These are phyloP conservation scores for Alternaria arbusti DNA, from an alignment of 2,329 filamentous ascomycete species.

Conservation along the genomic window DNA sequence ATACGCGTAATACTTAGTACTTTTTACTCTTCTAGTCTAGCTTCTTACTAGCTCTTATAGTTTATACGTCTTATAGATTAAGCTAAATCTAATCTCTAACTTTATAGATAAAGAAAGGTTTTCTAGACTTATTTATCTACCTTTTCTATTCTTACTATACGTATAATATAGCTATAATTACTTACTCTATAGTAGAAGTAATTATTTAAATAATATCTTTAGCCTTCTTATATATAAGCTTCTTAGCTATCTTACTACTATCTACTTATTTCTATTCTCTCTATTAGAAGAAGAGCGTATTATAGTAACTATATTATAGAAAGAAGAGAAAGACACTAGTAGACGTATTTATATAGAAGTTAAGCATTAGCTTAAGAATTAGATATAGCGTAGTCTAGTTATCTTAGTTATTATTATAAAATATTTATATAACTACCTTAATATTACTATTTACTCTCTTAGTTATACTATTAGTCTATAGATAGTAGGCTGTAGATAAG, in stretches of 20 bases:
- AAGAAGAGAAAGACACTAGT: not conserved
- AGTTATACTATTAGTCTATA: not conserved
- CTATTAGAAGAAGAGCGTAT: not conserved
- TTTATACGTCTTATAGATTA: not conserved
- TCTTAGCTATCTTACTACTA: too few species aligned
- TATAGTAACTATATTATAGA: not conserved
- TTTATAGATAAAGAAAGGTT: not conserved
- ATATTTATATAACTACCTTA: not conserved
- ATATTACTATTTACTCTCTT: not conserved
- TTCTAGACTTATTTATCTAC: not conserved
- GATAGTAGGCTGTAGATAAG: not conserved
- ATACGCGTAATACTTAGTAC: not conserved
- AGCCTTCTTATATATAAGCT: not conserved
- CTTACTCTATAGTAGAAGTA: not conserved
- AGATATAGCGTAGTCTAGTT: not conserved
- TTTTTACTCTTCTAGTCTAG: not conserved
- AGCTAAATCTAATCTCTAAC: not conserved
- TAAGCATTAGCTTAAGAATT: not conserved
- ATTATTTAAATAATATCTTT: not conserved
- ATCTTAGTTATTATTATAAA: not conserved
- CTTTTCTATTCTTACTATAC: not conserved
- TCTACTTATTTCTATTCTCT: too few species aligned
- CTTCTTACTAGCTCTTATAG: not conserved
- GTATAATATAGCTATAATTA: not conserved
- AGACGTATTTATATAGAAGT: not conserved